phyloP scores from a whole-genome alignment of 2,329 filamentous ascomycete species.

The Monilinia laxa region DNA sequence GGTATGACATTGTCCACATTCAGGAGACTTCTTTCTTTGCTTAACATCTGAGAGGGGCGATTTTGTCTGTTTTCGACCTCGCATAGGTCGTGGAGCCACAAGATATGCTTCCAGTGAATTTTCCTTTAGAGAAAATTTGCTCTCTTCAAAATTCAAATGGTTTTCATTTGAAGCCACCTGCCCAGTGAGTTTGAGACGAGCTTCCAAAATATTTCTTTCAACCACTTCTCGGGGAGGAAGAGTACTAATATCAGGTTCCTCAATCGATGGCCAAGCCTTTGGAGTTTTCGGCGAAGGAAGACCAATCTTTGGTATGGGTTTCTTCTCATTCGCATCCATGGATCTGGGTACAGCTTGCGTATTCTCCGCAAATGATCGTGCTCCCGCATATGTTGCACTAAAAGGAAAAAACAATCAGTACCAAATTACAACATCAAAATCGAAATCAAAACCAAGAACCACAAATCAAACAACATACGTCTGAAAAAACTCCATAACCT shows the following conservation, averaged over 20 bases:
- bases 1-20: background rate
- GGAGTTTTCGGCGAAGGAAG: constrained; percentile 19
- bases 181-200: background rate
- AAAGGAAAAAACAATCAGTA: background rate
- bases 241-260: constrained; percentile 17
- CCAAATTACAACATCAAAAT: background rate
- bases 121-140: background rate
- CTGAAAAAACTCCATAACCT: constrained; percentile 22
- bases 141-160: no score
- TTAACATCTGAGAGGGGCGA: background rate
- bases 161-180: background rate
- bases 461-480: constrained; percentile 11
- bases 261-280: constrained; percentile 18
- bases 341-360: background rate
- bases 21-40: background rate
- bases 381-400: constrained; percentile 17
- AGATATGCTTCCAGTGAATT: constrained; percentile 1
- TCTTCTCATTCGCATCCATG: background rate
- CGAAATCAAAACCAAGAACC: background rate
- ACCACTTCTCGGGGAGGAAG: constrained; percentile 9
- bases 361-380: constrained; percentile 5
- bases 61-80: background rate
- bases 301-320: background rate
- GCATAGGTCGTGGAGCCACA: constrained; percentile 5
- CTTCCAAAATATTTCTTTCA: background rate